A percentile compares a stretch with the other conserved stretches of the same genome.
Conservation (phyloP, 208 protist species). For the Porcisia hertigi region DNA sequence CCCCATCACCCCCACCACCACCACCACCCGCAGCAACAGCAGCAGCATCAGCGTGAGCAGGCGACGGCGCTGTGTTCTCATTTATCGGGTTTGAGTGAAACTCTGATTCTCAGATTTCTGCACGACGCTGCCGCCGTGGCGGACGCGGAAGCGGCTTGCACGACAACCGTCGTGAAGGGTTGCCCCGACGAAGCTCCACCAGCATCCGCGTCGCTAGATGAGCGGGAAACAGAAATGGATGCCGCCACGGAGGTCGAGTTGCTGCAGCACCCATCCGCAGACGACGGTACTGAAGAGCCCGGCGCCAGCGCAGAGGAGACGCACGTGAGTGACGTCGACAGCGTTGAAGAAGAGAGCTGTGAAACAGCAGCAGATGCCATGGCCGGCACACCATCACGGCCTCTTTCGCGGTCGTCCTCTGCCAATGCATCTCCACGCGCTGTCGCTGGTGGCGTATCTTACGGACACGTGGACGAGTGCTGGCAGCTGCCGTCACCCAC, state of each 20-base stretch:
- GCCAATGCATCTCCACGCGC: not conserved
- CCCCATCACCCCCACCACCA: not conserved
- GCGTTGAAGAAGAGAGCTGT: not conserved
- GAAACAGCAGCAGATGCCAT: not conserved
- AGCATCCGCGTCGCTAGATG: not conserved
- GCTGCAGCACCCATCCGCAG: not conserved
- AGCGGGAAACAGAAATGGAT: not conserved
- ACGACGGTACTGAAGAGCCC: not conserved
- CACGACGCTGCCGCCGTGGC: not conserved
- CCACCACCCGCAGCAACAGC: not conserved
- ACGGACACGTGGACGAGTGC: not conserved
- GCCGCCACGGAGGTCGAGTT: not conserved
- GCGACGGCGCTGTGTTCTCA: not conserved
- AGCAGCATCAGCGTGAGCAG: not conserved
- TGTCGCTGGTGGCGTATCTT: not conserved
- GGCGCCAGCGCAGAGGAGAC: not conserved
- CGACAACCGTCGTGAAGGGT: not conserved
- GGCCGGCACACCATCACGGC: not conserved
- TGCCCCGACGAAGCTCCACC: not conserved
- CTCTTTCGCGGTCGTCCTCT: constrained; percentile 5
- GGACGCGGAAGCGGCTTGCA: not conserved
- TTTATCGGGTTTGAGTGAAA: not conserved
- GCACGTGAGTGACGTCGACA: not conserved
- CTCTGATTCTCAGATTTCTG: constrained; percentile 1
- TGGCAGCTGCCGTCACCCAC: not conserved